Evolutionary conservation across 148 eudicot species (phyloP), one percentile per base, ranked within the genome.

Genomic region (Fallopia convolvulus): DNA sequence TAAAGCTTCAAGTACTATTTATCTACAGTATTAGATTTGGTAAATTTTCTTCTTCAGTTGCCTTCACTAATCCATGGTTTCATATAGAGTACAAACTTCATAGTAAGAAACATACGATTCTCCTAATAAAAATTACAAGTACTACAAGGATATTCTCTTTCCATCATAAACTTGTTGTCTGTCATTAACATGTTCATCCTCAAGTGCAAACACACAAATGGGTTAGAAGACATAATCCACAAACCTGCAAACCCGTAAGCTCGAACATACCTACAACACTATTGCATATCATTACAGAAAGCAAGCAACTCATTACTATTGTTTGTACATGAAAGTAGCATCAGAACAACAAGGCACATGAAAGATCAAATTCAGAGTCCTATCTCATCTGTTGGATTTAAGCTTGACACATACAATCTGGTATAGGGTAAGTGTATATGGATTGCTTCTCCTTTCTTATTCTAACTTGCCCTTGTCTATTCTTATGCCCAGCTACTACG

Each of bases 321-420:
- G 65, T 58, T 58, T 58, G 65, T 58, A 58, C 65, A 58, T 21
- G 65, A 21, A 58, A 58, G 65, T 10, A 20, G 65, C 65, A 58
- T 58, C 65, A 58, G 65, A 21, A 58, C 36, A 61, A 14, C 36
- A 61, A 14, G 39, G 70, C 15, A 61, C 39, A 61, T 61, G 70
- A 61, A 61, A 21, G 36, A 11, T 30, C 70, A 61, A 61, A 26
- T 61, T 61, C 70, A 61, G 39, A 55, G 26, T 21, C 61, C 23
- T n/a, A 55, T 55, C 23, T 55, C 70, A 15, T 11, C 30, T 61
- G 33, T 61, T 61, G 15, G 36, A 10, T 61, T 36, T 84, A 89
- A 72, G 86, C 87, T 78, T 78, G 81, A 82, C 99, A 95, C 99
- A 92, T 95, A 86, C 99, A 95, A 83, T 95, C 97, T 33, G 94